Evolutionary conservation across 176 grass and related monocot genomes (phyloP).

Genomic region (Secale cereale): DNA sequence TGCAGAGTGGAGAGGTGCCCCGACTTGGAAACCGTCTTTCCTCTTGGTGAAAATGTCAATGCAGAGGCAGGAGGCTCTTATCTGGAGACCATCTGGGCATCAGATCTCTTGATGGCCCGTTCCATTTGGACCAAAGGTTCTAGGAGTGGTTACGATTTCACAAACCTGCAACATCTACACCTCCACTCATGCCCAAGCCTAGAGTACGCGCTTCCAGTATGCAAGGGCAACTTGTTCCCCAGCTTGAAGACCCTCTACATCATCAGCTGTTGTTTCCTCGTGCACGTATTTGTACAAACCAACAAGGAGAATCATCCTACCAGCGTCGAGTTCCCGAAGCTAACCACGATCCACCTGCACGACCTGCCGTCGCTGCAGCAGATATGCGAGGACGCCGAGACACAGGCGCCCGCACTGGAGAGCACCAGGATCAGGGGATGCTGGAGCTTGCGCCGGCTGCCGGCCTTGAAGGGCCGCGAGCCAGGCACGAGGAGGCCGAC

Average conservation of each 20-base stretch:
- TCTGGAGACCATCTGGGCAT: background rate
- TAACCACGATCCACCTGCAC: background rate
- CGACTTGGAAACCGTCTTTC: background rate
- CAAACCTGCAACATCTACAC: background rate
- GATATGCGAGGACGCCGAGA: background rate
- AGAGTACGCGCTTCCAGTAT: background rate
- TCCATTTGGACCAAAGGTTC: background rate
- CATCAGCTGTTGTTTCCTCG: background rate
- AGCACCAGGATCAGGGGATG: background rate
- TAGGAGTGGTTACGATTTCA: accelerated
- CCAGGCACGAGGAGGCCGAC: background rate
- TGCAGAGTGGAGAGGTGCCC: constrained; percentile 8
- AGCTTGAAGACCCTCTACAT: constrained; percentile 13
- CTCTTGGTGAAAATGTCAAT: no score
- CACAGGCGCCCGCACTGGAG: background rate
- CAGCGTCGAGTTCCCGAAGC: background rate
- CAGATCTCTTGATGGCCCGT: background rate
- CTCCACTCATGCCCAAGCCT: background rate
- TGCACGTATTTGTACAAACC: background rate
- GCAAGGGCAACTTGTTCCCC: accelerated
- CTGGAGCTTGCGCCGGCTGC: background rate
- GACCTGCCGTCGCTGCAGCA: no score
- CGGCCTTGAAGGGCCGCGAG: background rate
- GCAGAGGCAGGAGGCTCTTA: accelerated
- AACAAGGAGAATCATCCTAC: background rate